A percentile compares a stretch with the other conserved stretches of the same genome.
These are phyloP conservation scores for Lepidium sativum DNA, from an alignment of 345 rosid genomes.

Conservation along the genomic window DNA sequence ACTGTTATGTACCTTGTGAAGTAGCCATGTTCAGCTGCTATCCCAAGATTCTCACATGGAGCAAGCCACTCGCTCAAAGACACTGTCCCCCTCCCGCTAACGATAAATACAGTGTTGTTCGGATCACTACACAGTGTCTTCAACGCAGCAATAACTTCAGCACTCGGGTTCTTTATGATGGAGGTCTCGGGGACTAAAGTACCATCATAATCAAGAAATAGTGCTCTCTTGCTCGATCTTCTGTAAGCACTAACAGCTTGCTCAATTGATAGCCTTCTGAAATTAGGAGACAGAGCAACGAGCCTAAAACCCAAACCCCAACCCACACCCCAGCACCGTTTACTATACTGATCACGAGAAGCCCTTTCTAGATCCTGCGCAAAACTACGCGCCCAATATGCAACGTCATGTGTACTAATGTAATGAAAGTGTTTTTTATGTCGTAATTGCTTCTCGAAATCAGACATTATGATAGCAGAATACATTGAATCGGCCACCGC, in stretches of 20 bases:
- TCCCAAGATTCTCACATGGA: conserved; percentile 39
- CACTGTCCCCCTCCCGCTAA: conserved; percentile 38
- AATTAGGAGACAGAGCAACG: conserved; percentile 38
- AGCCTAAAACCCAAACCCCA: conserved; percentile 38
- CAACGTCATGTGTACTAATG: conserved; percentile 53
- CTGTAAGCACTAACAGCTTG: conserved; percentile 28
- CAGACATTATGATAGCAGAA: conserved; percentile 32
- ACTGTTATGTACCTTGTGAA: conserved; percentile 29
- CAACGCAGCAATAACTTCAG: conserved; percentile 28
- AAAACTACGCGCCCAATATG: conserved; percentile 47
- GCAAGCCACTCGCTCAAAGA: conserved; percentile 37
- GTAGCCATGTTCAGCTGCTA: conserved; percentile 49
- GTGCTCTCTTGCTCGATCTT: conserved; percentile 31
- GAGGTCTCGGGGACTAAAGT: conserved; percentile 31
- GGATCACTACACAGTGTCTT: conserved; percentile 34
- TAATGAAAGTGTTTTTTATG: conserved; percentile 42
- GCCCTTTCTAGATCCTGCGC: conserved; percentile 40
- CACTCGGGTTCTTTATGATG: conserved; percentile 26
- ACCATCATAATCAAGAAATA: conserved; percentile 44
- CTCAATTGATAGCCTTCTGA: conserved; percentile 32
- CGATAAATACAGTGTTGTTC: conserved; percentile 34
- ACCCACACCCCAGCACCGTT: conserved; percentile 40
- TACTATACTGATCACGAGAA: conserved; percentile 37
- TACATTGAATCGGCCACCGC: conserved; percentile 39
- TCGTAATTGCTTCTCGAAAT: conserved; percentile 34